Evolutionary conservation across 1,139 yeast genomes (phyloP).

Genomic region (Saccharomycopsis crataegensis): DNA sequence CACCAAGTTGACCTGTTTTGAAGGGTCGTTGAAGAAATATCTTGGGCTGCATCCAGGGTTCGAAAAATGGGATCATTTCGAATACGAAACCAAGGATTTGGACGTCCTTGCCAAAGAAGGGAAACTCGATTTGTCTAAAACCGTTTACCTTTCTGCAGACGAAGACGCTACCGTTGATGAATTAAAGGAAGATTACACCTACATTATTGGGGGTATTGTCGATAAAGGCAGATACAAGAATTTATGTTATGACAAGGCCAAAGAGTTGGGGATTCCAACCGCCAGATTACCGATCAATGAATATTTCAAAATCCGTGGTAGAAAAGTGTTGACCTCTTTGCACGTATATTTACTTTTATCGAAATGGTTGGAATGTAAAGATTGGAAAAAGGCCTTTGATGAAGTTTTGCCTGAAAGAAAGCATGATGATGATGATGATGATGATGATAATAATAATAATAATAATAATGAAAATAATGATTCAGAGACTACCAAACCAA

Average conservation of each 20-base stretch:
- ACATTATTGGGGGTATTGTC: conserved; percentile 91
- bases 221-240: conserved; percentile 89
- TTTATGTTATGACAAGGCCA: conserved; percentile 78
- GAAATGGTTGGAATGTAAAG: conserved; percentile 67
- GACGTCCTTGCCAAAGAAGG: conserved; percentile 22
- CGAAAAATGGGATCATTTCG: conserved; percentile 60
- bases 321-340: conserved; percentile 86
- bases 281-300: conserved; percentile 85
- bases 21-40: conserved; percentile 47
- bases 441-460: conserved; percentile 6
- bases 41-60: conserved; percentile 58
- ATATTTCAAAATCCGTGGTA: conserved; percentile 72
- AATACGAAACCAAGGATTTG: conserved; percentile 43
- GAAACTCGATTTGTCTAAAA: conserved; percentile 32
- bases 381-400: conserved; percentile 87
- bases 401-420: conserved; percentile 79
- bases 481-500: not conserved
- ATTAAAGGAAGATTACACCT: conserved; percentile 63
- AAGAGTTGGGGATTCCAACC: conserved; percentile 59
- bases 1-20: conserved; percentile 57
- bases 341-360: conserved; percentile 86
- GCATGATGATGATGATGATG: conserved; percentile 26
- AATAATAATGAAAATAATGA: conserved; percentile 13
- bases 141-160: conserved; percentile 80
- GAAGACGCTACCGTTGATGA: conserved; percentile 51